phyloP scores from a whole-genome alignment of 371 early-diverging fungal genomes.

The Syncephalastrum sp. region DNA sequence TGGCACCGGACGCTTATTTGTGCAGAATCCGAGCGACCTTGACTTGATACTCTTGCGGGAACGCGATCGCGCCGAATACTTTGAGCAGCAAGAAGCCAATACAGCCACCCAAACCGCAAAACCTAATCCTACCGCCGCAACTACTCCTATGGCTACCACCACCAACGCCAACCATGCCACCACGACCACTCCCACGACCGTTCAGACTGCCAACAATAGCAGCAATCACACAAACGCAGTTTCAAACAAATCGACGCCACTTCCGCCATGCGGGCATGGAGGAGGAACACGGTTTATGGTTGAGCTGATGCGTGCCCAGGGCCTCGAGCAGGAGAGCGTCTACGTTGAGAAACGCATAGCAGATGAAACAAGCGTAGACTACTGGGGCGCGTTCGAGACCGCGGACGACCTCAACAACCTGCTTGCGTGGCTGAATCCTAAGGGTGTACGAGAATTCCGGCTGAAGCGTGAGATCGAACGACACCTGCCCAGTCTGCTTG shows the following conservation, averaged over 20 bases:
- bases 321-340: conserved; percentile 23
- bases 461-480: conserved; percentile 55
- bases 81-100: background rate
- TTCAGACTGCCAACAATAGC: background rate
- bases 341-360: conserved; percentile 25
- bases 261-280: conserved; percentile 47
- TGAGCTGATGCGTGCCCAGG: conserved; percentile 31
- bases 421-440: conserved; percentile 72
- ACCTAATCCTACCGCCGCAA: too few species aligned
- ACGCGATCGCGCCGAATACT: conserved; percentile 17
- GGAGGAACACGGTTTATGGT: conserved; percentile 32
- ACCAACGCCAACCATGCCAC: background rate
- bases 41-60: conserved; percentile 45
- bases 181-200: background rate
- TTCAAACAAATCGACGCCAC: conserved; percentile 9
- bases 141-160: background rate
- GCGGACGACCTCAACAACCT: conserved; percentile 57
- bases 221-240: conserved; percentile 14
- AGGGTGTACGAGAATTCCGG: conserved; percentile 71
- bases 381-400: background rate
- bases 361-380: conserved; percentile 1
- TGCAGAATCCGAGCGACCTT: conserved; percentile 56
- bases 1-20: conserved; percentile 63
- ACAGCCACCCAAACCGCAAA: conserved; percentile 5
- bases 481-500: conserved; percentile 36